Evolutionary conservation across 116 monocot genomes (phyloP).

Genomic region (Papilionanthe hybrid): DNA sequence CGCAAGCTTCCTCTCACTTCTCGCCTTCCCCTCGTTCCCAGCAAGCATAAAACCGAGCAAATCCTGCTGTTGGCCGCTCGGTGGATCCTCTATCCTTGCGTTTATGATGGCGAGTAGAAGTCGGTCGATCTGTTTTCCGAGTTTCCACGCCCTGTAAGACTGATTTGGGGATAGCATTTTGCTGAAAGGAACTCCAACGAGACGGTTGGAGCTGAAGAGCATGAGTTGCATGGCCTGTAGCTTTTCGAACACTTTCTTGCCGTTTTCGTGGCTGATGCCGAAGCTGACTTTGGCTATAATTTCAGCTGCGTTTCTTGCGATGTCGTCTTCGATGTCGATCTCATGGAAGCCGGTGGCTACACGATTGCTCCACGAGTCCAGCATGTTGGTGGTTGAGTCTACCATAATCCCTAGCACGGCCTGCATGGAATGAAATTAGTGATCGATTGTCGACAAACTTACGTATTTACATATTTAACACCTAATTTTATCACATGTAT

Average conservation of each 20-base stretch:
- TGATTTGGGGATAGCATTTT: conserved; percentile 20
- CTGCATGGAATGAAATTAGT: conserved; percentile 22
- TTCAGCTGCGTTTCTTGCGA: conserved; percentile 56
- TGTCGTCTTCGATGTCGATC: conserved; percentile 46
- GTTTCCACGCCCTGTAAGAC: conserved; percentile 32
- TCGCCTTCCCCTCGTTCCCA: conserved; percentile 14
- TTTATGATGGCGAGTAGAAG: conserved; percentile 49
- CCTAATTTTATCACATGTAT: too few relatives aligned
- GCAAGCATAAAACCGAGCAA: conserved; percentile 53
- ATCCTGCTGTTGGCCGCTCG: neutral
- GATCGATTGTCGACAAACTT: neutral
- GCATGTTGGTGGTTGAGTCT: conserved; percentile 60
- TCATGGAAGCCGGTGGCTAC: conserved; percentile 17
- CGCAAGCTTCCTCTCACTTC: conserved; percentile 33
- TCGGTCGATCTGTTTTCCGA: conserved; percentile 64
- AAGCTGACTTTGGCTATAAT: conserved; percentile 70
- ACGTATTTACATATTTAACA: too few relatives aligned
- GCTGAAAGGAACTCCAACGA: conserved; percentile 70
- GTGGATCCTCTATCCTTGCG: conserved; percentile 9
- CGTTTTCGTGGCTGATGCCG: conserved; percentile 36
- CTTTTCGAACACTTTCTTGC: conserved; percentile 50
- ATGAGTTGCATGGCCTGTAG: conserved; percentile 38
- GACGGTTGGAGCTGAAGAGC: conserved; percentile 54
- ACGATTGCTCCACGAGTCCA: conserved; percentile 34
- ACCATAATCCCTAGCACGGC: conserved; percentile 47